phyloP scores from a whole-genome alignment of 345 rosid species.

The Dimocarpus longan region DNA sequence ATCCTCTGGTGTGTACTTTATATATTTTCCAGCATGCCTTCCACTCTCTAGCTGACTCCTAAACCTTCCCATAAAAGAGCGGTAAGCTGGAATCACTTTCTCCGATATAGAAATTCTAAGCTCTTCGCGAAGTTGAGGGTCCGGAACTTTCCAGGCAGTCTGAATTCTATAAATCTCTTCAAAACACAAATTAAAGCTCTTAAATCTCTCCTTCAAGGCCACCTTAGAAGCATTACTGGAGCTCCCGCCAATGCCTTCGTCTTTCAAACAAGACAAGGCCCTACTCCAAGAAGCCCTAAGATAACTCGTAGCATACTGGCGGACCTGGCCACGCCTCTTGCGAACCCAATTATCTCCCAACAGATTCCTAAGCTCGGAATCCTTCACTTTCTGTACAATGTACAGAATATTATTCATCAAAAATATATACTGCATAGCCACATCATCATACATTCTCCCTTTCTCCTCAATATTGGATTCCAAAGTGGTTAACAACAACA shows the following conservation, averaged over 20 bases:
- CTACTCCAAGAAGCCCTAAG: constrained; percentile 90
- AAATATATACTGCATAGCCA: constrained; percentile 72
- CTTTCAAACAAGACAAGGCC: constrained; percentile 78
- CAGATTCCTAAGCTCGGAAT: constrained; percentile 75
- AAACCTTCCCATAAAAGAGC: constrained; percentile 87
- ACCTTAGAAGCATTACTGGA: constrained; percentile 72
- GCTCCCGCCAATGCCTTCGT: constrained; percentile 73
- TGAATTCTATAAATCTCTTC: constrained; percentile 89
- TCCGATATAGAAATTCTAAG: constrained; percentile 88
- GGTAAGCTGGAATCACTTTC: constrained; percentile 85
- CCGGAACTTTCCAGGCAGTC: constrained; percentile 95
- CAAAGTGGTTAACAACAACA: constrained; percentile 57
- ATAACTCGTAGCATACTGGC: constrained; percentile 87
- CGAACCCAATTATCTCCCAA: constrained; percentile 96
- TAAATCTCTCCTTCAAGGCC: constrained; percentile 85
- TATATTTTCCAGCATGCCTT: constrained; percentile 86
- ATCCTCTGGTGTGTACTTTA: constrained; percentile 92
- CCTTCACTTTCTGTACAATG: constrained; percentile 89
- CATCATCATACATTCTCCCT: constrained; percentile 78
- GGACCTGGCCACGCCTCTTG: constrained; percentile 74
- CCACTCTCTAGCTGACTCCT: constrained; percentile 79
- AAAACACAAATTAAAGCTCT: constrained; percentile 81
- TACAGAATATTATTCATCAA: constrained; percentile 89
- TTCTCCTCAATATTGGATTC: constrained; percentile 90
- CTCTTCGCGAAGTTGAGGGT: constrained; percentile 95